Conservation (phyloP, 331 rosid genomes). For the Cydonia oblonga region DNA sequence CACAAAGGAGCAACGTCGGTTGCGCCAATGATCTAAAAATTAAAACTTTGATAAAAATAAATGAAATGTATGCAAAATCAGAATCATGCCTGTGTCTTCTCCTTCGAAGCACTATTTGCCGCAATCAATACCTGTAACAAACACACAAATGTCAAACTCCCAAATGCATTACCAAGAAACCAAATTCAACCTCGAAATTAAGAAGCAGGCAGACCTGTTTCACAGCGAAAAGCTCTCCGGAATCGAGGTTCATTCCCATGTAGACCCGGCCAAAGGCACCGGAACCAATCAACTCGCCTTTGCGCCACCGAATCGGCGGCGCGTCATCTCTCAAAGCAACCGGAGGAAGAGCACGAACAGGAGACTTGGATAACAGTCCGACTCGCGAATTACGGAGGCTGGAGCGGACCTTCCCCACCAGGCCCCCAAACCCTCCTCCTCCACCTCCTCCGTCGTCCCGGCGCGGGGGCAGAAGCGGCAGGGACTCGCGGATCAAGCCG, state of each 20-base stretch:
- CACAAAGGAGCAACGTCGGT: no score
- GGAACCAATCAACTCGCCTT: constrained; percentile 51
- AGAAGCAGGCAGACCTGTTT: constrained; percentile 27
- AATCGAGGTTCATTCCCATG: constrained; percentile 59
- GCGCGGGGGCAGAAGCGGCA: constrained; percentile 27
- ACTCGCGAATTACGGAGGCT: constrained; percentile 39
- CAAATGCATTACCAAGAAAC: background rate
- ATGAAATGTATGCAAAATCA: background rate
- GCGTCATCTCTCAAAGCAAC: constrained; percentile 13
- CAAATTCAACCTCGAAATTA: background rate
- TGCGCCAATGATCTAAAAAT: background rate
- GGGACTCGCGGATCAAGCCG: constrained; percentile 46
- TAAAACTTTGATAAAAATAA: background rate
- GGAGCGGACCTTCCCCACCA: constrained; percentile 41
- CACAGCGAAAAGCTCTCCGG: constrained; percentile 49
- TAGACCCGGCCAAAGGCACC: constrained; percentile 51
- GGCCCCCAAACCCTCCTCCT: constrained; percentile 20
- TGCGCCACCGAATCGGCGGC: constrained; percentile 49
- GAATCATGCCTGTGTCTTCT: constrained; percentile 49
- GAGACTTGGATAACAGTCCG: constrained; percentile 32
- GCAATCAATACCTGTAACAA: constrained; percentile 56
- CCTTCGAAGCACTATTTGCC: constrained; percentile 43
- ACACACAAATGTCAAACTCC: background rate
- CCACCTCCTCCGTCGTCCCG: constrained; percentile 6
- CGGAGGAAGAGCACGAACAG: constrained; percentile 28